Percentiles rank a stretch among this genome's conserved stretches.
Conservation (phyloP, 805 yeast species). For the Ogataea salicorniae region DNA sequence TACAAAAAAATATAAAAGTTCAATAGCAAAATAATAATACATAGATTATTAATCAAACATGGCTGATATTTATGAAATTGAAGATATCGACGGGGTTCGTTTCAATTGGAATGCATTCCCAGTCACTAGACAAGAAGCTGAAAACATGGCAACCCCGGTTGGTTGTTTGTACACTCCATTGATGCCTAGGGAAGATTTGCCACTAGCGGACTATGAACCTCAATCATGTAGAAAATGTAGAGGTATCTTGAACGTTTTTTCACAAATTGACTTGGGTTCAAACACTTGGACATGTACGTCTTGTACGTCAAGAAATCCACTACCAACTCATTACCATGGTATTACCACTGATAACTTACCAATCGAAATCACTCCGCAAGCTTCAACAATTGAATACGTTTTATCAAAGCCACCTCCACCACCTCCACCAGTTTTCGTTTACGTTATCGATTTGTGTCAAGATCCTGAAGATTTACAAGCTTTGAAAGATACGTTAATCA, state of each 20-base stretch:
- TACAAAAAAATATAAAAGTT: background rate
- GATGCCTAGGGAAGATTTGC: conserved; percentile 68
- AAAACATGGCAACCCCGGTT: conserved; percentile 87
- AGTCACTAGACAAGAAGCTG: conserved; percentile 80
- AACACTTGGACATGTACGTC: conserved; percentile 82
- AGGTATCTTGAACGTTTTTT: conserved; percentile 82
- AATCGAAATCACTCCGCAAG: conserved; percentile 61
- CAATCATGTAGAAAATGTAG: conserved; percentile 79
- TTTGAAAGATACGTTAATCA: conserved; percentile 71
- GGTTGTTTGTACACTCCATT: conserved; percentile 96
- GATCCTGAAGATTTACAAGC: conserved; percentile 83
- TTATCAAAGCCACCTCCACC: conserved; percentile 50
- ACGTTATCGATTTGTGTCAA: conserved; percentile 85
- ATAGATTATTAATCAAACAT: conserved; percentile 6
- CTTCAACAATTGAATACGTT: conserved; percentile 81
- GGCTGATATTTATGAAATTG: conserved; percentile 53
- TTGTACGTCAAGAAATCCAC: conserved; percentile 70
- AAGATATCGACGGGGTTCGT: conserved; percentile 60
- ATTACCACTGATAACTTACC: conserved; percentile 76
- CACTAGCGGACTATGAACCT: conserved; percentile 82
- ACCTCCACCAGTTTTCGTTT: conserved; percentile 85
- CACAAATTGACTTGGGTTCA: conserved; percentile 70
- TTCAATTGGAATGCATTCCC: conserved; percentile 89
- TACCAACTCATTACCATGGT: conserved; percentile 78
- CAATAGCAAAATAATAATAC: background rate